Percentiles rank a stretch among this genome's conserved stretches.
Conservation (phyloP, 768 basidiomycete species). For the Rhodotorula graminis region DNA sequence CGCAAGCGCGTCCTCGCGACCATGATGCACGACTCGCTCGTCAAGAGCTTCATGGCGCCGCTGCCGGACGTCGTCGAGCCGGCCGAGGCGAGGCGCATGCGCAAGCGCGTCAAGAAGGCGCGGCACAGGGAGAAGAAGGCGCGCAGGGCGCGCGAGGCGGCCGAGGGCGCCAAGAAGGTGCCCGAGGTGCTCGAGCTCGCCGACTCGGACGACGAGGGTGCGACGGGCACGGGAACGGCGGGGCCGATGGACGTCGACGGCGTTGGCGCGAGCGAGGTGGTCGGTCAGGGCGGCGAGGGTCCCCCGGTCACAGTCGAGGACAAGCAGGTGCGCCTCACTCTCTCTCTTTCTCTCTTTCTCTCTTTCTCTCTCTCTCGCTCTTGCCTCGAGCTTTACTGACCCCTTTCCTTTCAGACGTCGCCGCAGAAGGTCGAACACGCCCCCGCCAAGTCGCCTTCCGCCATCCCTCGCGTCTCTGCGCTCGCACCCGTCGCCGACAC, state of each 20-base stretch:
- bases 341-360: too few relatives aligned
- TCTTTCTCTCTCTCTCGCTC: too few relatives aligned
- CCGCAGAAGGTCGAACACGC: too few relatives aligned
- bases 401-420: too few relatives aligned
- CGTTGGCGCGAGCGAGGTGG: background rate
- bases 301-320: too few relatives aligned
- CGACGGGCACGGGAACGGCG: background rate
- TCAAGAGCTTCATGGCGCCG: fast-evolving
- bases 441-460: too few relatives aligned
- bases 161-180: background rate
- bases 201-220: background rate
- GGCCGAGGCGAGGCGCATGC: background rate
- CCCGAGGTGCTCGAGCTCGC: background rate
- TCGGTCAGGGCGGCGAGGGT: background rate
- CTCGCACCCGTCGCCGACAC: too few relatives aligned
- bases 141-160: background rate
- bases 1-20: background rate
- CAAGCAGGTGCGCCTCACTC: background rate
- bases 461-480: too few relatives aligned
- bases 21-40: background rate
- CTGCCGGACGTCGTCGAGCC: conserved; percentile 1
- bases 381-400: background rate
- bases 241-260: background rate
- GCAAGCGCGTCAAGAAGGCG: background rate
- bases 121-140: background rate